Percentiles rank a stretch among this genome's conserved stretches.
These are phyloP conservation scores for Tolypocladium guangdongense DNA, from an alignment of 2,329 filamentous ascomycete species.

Conservation along the genomic window DNA sequence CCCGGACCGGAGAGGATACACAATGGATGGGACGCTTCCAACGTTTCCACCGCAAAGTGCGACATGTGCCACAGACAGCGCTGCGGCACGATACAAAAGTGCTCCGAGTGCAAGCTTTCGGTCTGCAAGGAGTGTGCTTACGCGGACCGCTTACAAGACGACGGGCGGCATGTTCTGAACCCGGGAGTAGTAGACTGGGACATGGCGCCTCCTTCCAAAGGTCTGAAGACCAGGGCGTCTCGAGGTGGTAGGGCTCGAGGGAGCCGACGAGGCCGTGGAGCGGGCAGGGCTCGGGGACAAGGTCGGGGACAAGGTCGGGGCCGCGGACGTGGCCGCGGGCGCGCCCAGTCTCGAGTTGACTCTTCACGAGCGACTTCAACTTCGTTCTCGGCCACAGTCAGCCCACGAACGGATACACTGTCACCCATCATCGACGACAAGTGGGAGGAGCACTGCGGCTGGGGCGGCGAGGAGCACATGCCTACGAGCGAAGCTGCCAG, in stretches of 20 bases:
- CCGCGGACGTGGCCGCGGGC: neutral
- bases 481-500: neutral
- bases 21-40: constrained; percentile 10
- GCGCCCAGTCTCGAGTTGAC: neutral
- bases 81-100: constrained; percentile 13
- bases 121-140: constrained; percentile 12
- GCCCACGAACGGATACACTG: neutral
- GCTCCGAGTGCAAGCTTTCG: constrained; percentile 11
- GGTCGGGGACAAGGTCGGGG: neutral
- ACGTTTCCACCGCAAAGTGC: constrained; percentile 14
- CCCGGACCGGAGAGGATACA: constrained; percentile 5
- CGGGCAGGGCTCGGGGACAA: neutral
- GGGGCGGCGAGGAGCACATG: neutral
- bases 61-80: constrained; percentile 13
- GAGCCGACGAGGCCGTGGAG: neutral
- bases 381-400: neutral
- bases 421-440: neutral
- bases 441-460: neutral
- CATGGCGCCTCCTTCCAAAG: neutral
- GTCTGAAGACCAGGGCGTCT: neutral
- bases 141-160: constrained; percentile 4
- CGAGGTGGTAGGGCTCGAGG: neutral
- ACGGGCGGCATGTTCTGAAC: constrained; percentile 11
- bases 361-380: neutral
- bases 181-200: constrained; percentile 9